phyloP scores from a whole-genome alignment of 202 grass and related monocot species.

The Digitaria exilis region DNA sequence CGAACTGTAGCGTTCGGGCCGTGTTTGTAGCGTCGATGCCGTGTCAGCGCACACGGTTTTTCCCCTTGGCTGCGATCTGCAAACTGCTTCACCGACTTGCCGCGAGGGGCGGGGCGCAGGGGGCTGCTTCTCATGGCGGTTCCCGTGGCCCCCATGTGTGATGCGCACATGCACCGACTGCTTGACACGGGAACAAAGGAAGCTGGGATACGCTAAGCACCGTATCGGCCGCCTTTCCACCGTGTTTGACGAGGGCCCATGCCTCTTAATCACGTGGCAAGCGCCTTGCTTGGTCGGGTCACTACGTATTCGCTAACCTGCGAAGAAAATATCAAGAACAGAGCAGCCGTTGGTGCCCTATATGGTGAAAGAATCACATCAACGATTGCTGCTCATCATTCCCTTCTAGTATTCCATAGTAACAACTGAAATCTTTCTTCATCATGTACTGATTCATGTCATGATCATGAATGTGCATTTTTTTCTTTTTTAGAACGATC shows the following conservation, averaged over 20 bases:
- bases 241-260: neutral
- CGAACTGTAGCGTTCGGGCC: neutral
- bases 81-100: neutral
- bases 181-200: constrained; percentile 20
- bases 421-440: neutral
- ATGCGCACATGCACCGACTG: constrained; percentile 33
- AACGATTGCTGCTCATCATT: neutral
- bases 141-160: neutral
- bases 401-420: neutral
- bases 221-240: constrained; percentile 20
- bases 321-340: neutral
- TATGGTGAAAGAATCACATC: neutral
- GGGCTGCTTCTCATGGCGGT: neutral
- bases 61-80: neutral
- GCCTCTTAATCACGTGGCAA: neutral
- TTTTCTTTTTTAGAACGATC: no score
- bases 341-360: neutral
- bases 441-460: neutral
- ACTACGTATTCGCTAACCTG: neutral
- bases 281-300: neutral
- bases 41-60: constrained; percentile 38
- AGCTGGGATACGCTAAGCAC: constrained; percentile 23
- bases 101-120: neutral
- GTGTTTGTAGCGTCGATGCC: constrained; percentile 5
- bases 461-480: neutral